Percentiles rank a stretch among this genome's conserved stretches.
Conservation (phyloP, 139 green algal genomes). For the Picochlorum sp. region DNA sequence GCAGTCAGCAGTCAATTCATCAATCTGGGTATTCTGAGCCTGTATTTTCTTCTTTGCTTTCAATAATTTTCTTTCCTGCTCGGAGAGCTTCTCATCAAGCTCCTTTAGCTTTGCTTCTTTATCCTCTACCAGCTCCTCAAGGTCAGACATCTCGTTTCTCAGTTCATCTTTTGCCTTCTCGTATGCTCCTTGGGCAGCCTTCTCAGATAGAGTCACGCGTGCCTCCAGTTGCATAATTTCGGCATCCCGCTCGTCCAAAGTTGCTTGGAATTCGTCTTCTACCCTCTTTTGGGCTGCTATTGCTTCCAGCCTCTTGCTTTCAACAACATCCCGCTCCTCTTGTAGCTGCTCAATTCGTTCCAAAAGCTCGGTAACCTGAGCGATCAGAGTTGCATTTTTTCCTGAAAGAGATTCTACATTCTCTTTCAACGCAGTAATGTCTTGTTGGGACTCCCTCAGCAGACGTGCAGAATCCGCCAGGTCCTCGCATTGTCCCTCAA, state of each 20-base stretch:
- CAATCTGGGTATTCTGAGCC: background rate
- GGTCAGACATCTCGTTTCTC: background rate
- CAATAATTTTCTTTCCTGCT: conserved; percentile 5
- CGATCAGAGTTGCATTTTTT: no score
- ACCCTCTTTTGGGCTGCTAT: background rate
- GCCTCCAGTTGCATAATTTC: conserved; percentile 11
- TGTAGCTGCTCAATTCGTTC: background rate
- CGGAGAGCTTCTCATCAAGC: background rate
- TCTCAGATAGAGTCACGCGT: background rate
- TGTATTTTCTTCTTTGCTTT: conserved; percentile 12
- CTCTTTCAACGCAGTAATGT: no score
- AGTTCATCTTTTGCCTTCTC: background rate
- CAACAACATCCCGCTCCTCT: background rate
- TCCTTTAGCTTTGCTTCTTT: background rate
- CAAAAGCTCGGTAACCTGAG: background rate
- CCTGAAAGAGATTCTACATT: no score
- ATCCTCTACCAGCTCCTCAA: background rate
- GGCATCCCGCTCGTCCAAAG: conserved; percentile 1
- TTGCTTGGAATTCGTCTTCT: background rate
- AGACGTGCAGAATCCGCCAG: no score
- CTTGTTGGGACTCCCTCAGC: no score
- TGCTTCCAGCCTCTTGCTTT: background rate
- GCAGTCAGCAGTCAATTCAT: background rate
- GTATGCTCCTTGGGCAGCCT: background rate
- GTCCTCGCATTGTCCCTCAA: no score